A percentile compares a stretch with the other conserved stretches of the same genome.
Evolutionary conservation across 2,329 filamentous ascomycete species (phyloP).

Genomic region (Tolypocladium album): DNA sequence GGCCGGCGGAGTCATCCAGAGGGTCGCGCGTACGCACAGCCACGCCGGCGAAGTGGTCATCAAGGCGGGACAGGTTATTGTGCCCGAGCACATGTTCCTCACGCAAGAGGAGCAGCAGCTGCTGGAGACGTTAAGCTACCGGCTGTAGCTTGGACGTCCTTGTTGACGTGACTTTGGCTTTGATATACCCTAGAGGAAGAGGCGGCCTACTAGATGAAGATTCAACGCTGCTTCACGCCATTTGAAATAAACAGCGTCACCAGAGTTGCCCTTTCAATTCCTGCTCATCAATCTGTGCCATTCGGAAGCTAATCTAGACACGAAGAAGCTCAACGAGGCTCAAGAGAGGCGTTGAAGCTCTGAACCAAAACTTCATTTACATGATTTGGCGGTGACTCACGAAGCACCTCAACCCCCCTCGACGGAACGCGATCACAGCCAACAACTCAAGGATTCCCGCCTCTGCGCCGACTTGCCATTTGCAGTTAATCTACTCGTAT

Average conservation of each 20-base stretch:
- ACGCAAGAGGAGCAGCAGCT: conserved; percentile 25
- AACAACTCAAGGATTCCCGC: not conserved
- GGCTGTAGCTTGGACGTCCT: conserved; percentile 8
- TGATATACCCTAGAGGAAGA: not conserved
- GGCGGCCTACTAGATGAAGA: no score
- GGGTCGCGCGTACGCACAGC: not conserved
- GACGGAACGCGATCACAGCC: no score
- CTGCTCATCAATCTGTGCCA: not conserved
- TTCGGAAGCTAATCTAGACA: not conserved
- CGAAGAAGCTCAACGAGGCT: not conserved
- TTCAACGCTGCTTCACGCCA: no score
- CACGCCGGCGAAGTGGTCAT: conserved; percentile 21
- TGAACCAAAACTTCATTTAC: not conserved
- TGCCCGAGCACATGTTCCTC: conserved; percentile 24
- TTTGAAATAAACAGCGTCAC: no score
- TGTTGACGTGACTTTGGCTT: not conserved
- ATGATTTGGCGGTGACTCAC: not conserved
- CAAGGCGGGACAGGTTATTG: conserved; percentile 18
- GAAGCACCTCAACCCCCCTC: no score
- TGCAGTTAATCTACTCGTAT: no score
- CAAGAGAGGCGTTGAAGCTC: not conserved
- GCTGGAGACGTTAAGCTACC: conserved; percentile 22
- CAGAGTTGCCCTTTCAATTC: no score
- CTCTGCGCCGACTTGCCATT: no score
- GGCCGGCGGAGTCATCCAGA: not conserved